A percentile compares a stretch with the other conserved stretches of the same genome.
phyloP scores from a whole-genome alignment of 2,329 filamentous ascomycete genomes.

The Paraphoma chrysanthemicola region DNA sequence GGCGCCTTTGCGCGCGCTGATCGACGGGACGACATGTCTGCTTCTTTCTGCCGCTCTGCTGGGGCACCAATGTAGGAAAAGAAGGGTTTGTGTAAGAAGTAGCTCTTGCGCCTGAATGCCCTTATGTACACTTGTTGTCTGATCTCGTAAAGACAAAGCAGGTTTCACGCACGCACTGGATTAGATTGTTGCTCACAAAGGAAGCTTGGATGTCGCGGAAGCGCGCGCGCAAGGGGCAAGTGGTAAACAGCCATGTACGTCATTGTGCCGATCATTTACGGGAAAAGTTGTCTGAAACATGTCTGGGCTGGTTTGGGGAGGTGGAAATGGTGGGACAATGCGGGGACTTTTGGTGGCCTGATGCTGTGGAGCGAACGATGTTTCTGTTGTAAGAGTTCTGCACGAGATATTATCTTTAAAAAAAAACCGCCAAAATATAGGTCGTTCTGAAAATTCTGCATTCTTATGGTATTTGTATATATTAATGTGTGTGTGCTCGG shows the following conservation, averaged over 20 bases:
- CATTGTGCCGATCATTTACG: conserved; percentile 14
- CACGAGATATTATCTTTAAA: no score
- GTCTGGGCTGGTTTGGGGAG: background rate
- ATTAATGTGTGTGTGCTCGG: background rate
- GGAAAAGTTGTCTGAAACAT: background rate
- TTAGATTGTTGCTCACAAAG: conserved; percentile 11
- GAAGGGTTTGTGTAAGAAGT: background rate
- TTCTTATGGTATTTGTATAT: no score
- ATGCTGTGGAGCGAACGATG: no score
- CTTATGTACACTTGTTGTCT: background rate
- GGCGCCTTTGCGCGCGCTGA: conserved; percentile 21
- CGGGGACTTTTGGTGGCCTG: background rate
- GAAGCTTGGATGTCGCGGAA: conserved; percentile 4
- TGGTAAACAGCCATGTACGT: conserved; percentile 6
- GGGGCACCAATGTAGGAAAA: no score
- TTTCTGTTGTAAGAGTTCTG: no score
- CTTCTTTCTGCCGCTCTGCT: background rate
- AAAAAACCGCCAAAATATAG: no score
- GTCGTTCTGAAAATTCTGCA: no score
- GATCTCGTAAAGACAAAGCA: conserved; percentile 4
- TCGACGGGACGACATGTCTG: conserved; percentile 16
- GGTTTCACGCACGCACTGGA: conserved; percentile 5
- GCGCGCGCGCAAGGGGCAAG: background rate
- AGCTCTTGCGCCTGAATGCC: background rate
- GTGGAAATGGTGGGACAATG: background rate